Conservation (phyloP, 306 rosid species). For the Urtica urens region DNA sequence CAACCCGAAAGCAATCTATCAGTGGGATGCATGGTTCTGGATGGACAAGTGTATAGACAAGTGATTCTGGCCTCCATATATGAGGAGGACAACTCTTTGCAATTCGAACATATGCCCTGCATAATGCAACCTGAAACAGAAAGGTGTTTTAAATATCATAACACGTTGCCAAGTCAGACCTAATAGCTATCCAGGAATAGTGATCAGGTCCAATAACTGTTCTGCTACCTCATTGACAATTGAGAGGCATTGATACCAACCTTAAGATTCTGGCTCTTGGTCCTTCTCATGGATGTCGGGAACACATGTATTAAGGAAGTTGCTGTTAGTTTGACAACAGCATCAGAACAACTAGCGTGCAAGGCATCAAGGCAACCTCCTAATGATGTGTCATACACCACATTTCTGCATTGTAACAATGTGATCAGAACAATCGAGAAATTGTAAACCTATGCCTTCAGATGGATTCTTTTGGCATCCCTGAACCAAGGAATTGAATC, state of each 20-base stretch:
- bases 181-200: slow-evolving; percentile 16
- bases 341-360: slow-evolving; percentile 56
- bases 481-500: background rate
- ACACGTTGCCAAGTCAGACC: slow-evolving; percentile 19
- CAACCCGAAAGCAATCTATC: slow-evolving; percentile 69
- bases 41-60: slow-evolving; percentile 41
- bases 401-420: slow-evolving; percentile 46
- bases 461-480: background rate
- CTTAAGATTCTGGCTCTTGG: slow-evolving; percentile 89
- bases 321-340: slow-evolving; percentile 67
- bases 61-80: slow-evolving; percentile 82
- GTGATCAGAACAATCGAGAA: slow-evolving; percentile 15
- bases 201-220: slow-evolving; percentile 15
- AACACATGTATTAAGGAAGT: slow-evolving; percentile 53
- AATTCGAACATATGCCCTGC: slow-evolving; percentile 64
- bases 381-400: slow-evolving; percentile 58
- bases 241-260: slow-evolving; percentile 30
- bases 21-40: slow-evolving; percentile 51
- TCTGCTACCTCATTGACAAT: slow-evolving; percentile 15
- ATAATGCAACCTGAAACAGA: slow-evolving; percentile 59
- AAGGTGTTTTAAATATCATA: slow-evolving; percentile 15
- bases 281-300: slow-evolving; percentile 46
- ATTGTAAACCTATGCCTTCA: background rate
- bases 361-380: slow-evolving; percentile 74
- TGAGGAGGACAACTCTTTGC: slow-evolving; percentile 63